Conservation (phyloP, 2,329 filamentous ascomycete genomes). For the Didymella keratinophila region DNA sequence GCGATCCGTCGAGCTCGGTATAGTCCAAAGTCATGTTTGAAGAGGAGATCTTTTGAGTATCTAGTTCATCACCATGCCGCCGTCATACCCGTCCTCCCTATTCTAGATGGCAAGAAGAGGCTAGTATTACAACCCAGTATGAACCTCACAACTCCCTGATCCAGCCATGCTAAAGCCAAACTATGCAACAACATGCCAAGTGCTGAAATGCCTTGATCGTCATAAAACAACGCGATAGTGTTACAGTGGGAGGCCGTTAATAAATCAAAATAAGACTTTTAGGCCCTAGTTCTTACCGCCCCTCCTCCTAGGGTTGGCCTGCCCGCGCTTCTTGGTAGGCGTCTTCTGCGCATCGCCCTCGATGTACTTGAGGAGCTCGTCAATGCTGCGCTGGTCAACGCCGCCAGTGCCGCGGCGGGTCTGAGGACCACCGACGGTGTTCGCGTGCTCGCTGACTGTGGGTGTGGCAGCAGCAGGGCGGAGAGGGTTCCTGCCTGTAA, state of each 20-base stretch:
- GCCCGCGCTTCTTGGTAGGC: conserved; percentile 55
- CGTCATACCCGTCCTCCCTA: conserved; percentile 21
- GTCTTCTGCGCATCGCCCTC: conserved; percentile 68
- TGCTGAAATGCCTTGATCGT: conserved; percentile 16
- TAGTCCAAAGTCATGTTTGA: too few species aligned
- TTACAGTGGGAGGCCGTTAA: conserved; percentile 20
- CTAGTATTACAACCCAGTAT: conserved; percentile 18
- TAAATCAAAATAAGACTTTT: conserved; percentile 13
- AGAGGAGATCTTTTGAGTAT: conserved; percentile 24
- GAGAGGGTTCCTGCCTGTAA: conserved; percentile 64
- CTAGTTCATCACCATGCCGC: conserved; percentile 19
- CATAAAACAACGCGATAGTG: conserved; percentile 13
- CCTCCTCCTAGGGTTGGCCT: conserved; percentile 54
- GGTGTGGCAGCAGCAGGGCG: conserved; percentile 70
- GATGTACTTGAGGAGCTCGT: conserved; percentile 93
- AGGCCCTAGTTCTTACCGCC: conserved; percentile 17
- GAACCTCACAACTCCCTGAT: conserved; percentile 20
- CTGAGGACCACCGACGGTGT: conserved; percentile 49
- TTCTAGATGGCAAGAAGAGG: conserved; percentile 21
- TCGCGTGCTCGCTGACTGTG: conserved; percentile 58
- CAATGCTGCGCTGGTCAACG: conserved; percentile 84
- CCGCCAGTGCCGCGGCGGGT: conserved; percentile 42
- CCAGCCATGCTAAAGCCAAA: conserved; percentile 15
- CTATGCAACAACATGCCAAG: conserved; percentile 13
- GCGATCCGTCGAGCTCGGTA: too few species aligned